Evolutionary conservation across 108 stramenopile species (phyloP), one percentile per base, ranked within the genome.

Genomic region (Licmophora abbreviata): DNA sequence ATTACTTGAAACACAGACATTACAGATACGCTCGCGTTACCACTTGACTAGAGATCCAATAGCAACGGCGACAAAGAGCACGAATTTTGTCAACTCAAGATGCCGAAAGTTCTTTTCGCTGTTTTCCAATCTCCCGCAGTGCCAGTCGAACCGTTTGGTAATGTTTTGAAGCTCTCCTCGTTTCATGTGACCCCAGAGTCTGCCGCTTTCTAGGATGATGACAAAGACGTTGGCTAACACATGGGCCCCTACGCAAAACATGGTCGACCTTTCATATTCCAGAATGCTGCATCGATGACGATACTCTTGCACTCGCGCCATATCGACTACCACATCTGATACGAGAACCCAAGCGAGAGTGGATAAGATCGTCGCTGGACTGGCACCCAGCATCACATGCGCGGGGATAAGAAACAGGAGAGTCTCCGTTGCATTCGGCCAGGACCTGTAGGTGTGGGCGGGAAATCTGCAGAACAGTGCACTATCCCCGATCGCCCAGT

Each of bases 401-500:
- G n/a, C n/a, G n/a, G n/a, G n/a, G n/a, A n/a, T n/a, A n/a, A n/a
- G n/a, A n/a, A n/a, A n/a, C n/a, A 65, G 27, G 32, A 54, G 29
- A 22, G 32, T 63, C 46, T 76, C 75, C 10, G 51, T 7, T 11
- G 48, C 37, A 56, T 76, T 76, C 4, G 66, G 70, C 18, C 35
- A 71, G 6, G 75, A 76, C 38, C 61, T 56, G 48, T 67, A 76
- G 10, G 20, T 21, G 38, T 64, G 49, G 35, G 68, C 31, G n/a
- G 69, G 66, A 55, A 64, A 71, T 20, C 75, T 29, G 1, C 12
- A 21, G 29, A 71, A 68, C 2, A 76, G 58, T 0, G 49, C 63
- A 0, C 66, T 32, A 45, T 76, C 75, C 29, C 75, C 75, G 34
- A 71, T 59, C 5, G 75, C 66, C 75, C 75, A 76, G 31, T 60